phyloP scores from a whole-genome alignment of 169 alveolate species.

The Eimeria falciformis region DNA sequence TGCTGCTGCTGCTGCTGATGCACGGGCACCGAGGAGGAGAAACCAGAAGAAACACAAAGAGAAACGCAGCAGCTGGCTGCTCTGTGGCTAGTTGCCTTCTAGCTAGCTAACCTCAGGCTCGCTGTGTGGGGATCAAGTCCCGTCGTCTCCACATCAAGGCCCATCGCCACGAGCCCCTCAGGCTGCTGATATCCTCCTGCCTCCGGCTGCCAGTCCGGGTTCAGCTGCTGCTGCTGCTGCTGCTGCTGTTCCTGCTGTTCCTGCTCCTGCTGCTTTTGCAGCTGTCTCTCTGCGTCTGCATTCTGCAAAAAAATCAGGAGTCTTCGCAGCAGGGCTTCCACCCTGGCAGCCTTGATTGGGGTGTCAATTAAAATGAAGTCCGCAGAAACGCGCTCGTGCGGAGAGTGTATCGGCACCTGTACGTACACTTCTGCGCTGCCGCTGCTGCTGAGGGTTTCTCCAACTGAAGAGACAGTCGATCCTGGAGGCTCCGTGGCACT shows the following conservation, averaged over 20 bases:
- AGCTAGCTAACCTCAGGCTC: slow-evolving; percentile 82
- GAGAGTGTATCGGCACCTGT: neutral
- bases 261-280: slow-evolving; percentile 67
- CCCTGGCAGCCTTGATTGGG: neutral
- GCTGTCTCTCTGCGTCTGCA: neutral
- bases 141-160: slow-evolving; percentile 89
- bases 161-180: slow-evolving; percentile 33
- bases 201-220: slow-evolving; percentile 38
- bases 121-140: slow-evolving; percentile 87
- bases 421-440: neutral
- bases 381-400: neutral
- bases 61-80: no score
- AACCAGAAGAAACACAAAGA: no score
- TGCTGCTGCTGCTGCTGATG: slow-evolving; percentile 54
- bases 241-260: slow-evolving; percentile 47
- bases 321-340: slow-evolving; percentile 16
- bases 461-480: neutral
- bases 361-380: slow-evolving; percentile 10
- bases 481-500: neutral
- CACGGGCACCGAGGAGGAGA: no score
- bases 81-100: no score
- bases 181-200: slow-evolving; percentile 28
- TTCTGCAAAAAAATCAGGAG: slow-evolving; percentile 36
- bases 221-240: slow-evolving; percentile 54
- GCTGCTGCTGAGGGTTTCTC: slow-evolving; percentile 79